phyloP scores from a whole-genome alignment of 352 stramenopile species.

The Globisporangium acanthophoron region DNA sequence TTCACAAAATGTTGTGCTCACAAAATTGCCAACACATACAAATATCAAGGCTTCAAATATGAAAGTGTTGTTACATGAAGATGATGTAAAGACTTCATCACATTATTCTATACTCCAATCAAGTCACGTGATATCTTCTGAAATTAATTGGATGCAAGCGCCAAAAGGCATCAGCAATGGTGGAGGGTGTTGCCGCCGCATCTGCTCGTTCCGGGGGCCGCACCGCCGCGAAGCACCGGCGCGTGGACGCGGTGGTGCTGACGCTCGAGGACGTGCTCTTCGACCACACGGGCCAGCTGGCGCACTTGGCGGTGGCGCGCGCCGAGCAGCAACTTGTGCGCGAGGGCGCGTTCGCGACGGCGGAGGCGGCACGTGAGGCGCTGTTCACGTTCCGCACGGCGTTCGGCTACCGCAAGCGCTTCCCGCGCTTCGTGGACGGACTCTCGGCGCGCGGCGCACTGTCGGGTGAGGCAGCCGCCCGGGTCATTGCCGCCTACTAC shows the following conservation, averaged over 20 bases:
- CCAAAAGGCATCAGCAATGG: too few relatives aligned
- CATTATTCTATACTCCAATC: too few relatives aligned
- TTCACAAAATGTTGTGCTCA: too few relatives aligned
- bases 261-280: conserved; percentile 86
- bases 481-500: conserved; percentile 74
- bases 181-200: too few relatives aligned
- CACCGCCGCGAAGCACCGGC: conserved; percentile 34
- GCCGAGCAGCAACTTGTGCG: conserved; percentile 63
- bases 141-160: too few relatives aligned
- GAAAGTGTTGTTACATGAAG: too few relatives aligned
- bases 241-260: conserved; percentile 74
- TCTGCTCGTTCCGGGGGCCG: conserved; percentile 16
- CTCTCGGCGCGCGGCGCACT: conserved; percentile 48
- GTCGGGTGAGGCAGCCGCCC: conserved; percentile 33
- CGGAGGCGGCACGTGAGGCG: conserved; percentile 56
- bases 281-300: conserved; percentile 77
- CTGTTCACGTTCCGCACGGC: conserved; percentile 77
- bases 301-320: conserved; percentile 73
- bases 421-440: conserved; percentile 79
- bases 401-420: conserved; percentile 81
- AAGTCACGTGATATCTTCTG: too few relatives aligned
- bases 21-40: too few relatives aligned
- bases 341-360: conserved; percentile 67
- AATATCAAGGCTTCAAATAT: too few relatives aligned
- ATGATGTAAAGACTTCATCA: too few relatives aligned